A percentile compares a stretch with the other conserved stretches of the same genome.
These are phyloP conservation scores for Phanerodontia chrysosporium DNA, from an alignment of 768 basidiomycete species.

Conservation along the genomic window DNA sequence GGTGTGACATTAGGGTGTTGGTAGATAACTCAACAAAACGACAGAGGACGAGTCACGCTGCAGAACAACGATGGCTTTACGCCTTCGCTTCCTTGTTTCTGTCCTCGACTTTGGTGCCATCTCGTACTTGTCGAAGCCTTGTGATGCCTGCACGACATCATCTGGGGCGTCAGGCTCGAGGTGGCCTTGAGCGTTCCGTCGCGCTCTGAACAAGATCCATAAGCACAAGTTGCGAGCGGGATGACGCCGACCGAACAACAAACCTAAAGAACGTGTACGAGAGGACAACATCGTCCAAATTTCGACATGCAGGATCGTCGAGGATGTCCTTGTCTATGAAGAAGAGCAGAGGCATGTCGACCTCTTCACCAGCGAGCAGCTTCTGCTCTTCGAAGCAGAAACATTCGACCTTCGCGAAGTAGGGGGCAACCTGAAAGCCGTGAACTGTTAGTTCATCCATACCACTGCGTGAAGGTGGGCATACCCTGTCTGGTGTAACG, in stretches of 20 bases:
- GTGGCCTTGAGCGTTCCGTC: slow-evolving; percentile 80
- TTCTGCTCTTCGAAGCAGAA: slow-evolving; percentile 99
- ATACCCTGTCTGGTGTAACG: slow-evolving; percentile 93
- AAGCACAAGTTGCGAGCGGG: background rate
- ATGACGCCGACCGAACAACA: slow-evolving; percentile 15
- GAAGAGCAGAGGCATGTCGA: slow-evolving; percentile 97
- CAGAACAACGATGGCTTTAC: background rate
- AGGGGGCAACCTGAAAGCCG: slow-evolving; percentile 80
- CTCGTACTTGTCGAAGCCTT: slow-evolving; percentile 70
- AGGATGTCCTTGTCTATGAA: slow-evolving; percentile 98
- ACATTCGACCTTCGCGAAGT: slow-evolving; percentile 99
- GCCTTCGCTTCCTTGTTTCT: slow-evolving; percentile 13
- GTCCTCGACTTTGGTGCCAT: slow-evolving; percentile 32
- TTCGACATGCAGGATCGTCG: slow-evolving; percentile 85
- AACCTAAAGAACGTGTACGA: slow-evolving; percentile 98
- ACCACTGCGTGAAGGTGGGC: slow-evolving; percentile 22
- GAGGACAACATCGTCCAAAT: slow-evolving; percentile 86
- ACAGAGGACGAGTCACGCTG: background rate
- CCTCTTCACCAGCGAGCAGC: slow-evolving; percentile 90
- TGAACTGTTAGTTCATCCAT: background rate
- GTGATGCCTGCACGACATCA: slow-evolving; percentile 71
- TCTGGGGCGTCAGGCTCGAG: slow-evolving; percentile 88
- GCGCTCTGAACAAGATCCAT: slow-evolving; percentile 50
- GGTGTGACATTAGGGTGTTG: background rate
- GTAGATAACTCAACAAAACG: background rate